Conservation (phyloP, 2,329 filamentous ascomycete genomes). For the Phoma sp. region DNA sequence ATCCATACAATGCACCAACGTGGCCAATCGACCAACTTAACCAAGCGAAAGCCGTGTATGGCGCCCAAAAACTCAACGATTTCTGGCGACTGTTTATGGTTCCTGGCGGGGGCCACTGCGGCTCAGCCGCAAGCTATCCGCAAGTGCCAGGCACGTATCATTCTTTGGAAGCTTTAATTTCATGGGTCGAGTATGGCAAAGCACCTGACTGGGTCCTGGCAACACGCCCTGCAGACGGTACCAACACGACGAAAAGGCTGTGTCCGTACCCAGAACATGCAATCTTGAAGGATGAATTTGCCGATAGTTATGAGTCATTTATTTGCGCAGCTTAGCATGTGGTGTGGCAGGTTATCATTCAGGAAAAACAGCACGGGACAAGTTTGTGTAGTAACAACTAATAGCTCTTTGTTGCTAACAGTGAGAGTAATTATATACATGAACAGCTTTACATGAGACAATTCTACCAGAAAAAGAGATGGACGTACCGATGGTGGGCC, state of each 20-base stretch:
- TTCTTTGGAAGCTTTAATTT: background rate
- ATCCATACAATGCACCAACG: background rate
- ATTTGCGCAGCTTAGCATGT: background rate
- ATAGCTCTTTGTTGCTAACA: too few relatives aligned
- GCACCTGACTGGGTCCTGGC: background rate
- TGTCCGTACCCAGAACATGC: background rate
- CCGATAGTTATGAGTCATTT: background rate
- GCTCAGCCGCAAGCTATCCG: background rate
- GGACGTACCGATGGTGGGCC: too few relatives aligned
- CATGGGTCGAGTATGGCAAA: background rate
- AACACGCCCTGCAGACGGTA: background rate
- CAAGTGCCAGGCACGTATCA: background rate
- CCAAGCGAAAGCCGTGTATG: background rate
- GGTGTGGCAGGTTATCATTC: too few relatives aligned
- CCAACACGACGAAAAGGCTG: background rate
- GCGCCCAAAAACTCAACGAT: background rate
- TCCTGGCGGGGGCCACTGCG: conserved; percentile 4
- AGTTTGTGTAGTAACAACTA: too few relatives aligned
- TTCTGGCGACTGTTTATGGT: conserved; percentile 4
- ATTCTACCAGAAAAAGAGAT: too few relatives aligned
- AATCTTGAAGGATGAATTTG: background rate
- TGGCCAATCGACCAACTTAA: conserved; percentile 2
- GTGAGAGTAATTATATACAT: too few relatives aligned
- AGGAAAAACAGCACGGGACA: too few relatives aligned
- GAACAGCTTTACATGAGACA: too few relatives aligned